Percentiles rank a stretch among this genome's conserved stretches.
Evolutionary conservation across 257 asterid genomes (phyloP).

Genomic region (Salvia miltiorrhiza): DNA sequence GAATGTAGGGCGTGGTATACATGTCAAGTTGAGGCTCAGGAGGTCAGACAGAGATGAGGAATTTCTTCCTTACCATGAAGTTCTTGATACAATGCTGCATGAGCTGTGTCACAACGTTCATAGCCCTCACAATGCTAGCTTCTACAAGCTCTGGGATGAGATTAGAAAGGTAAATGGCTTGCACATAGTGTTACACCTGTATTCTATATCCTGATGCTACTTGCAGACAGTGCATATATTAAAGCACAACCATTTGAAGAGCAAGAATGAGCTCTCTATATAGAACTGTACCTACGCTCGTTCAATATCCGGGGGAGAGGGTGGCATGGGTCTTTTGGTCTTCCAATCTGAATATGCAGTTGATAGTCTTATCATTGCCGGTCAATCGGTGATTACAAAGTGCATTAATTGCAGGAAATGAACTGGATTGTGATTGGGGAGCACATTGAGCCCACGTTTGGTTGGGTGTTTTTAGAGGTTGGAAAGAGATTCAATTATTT

Average conservation of each 20-base stretch:
- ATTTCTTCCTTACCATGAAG: conserved; percentile 63
- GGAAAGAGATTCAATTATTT: no score
- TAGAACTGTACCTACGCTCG: not conserved
- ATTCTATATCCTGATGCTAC: not conserved
- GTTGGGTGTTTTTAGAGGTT: no score
- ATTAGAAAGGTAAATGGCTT: conserved; percentile 59
- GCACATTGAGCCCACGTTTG: no score
- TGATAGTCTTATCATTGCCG: not conserved
- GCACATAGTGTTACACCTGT: not conserved
- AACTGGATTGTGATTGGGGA: not conserved
- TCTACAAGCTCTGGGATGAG: conserved; percentile 96
- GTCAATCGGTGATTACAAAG: not conserved
- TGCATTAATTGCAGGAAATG: not conserved
- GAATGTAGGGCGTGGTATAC: conserved; percentile 77
- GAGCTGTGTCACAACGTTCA: conserved; percentile 89
- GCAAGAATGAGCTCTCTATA: not conserved
- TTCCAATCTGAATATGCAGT: not conserved
- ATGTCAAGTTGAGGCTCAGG: conserved; percentile 84
- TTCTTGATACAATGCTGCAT: conserved; percentile 95
- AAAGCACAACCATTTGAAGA: not conserved
- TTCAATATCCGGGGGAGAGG: not conserved
- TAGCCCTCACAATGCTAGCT: conserved; percentile 82
- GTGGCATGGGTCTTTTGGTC: not conserved
- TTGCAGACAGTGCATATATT: not conserved
- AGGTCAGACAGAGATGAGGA: conserved; percentile 65